These are phyloP conservation scores for Trichosporon faecale DNA, from an alignment of 1,284 basidiomycete genomes.

Conservation along the genomic window DNA sequence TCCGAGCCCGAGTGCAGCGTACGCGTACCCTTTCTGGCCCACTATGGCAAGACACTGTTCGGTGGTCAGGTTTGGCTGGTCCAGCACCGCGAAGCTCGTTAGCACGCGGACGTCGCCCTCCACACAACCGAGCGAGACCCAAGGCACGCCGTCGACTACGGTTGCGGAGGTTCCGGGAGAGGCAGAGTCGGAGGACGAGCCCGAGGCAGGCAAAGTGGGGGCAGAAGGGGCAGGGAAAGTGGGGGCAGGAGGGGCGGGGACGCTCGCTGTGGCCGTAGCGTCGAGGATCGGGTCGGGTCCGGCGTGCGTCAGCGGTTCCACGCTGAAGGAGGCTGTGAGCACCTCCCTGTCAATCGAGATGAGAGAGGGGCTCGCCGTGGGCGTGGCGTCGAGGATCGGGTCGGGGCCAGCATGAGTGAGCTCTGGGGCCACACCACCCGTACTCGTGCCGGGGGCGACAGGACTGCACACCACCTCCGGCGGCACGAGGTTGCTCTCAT, in stretches of 20 bases:
- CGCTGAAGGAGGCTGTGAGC: too few species aligned
- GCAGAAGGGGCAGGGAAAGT: not conserved
- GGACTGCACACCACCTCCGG: not conserved
- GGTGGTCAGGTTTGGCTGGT: not conserved
- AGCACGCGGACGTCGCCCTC: not conserved
- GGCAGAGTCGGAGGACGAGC: not conserved
- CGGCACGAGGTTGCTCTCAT: constrained; percentile 31
- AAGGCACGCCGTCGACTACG: not conserved
- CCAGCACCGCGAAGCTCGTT: not conserved
- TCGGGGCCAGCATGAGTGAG: not conserved
- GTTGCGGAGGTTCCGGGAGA: not conserved
- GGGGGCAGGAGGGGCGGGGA: not conserved
- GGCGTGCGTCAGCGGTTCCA: not conserved
- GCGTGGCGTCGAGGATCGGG: not conserved
- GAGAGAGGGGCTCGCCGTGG: too few species aligned
- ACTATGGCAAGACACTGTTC: not conserved
- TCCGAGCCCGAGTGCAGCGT: not conserved
- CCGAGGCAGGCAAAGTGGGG: not conserved
- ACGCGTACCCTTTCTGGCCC: not conserved
- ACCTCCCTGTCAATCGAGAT: too few species aligned
- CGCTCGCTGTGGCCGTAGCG: not conserved
- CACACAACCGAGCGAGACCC: not conserved
- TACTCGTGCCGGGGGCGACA: not conserved
- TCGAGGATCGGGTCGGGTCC: not conserved
- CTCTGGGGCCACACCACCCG: not conserved